Evolutionary conservation across 164 flowering plant species (phyloP).

Genomic region (Brasenia schreberi): DNA sequence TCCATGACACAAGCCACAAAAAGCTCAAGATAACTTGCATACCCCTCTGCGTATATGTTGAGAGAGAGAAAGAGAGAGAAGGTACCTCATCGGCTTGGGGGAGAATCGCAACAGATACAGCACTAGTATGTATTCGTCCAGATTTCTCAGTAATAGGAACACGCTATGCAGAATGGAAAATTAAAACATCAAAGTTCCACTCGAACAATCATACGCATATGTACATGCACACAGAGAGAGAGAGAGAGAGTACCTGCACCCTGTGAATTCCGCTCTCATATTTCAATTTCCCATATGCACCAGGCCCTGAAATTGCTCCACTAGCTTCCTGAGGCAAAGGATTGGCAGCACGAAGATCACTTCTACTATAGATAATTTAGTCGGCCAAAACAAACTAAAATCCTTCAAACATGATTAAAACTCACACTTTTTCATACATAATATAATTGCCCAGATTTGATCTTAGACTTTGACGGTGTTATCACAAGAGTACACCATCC

Average conservation of each 20-base stretch:
- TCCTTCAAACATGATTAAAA: no score
- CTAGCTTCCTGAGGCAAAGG: conserved; percentile 57
- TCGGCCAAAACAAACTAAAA: no score
- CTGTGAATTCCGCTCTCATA: conserved; percentile 98
- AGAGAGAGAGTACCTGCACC: conserved; percentile 55
- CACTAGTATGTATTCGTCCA: conserved; percentile 97
- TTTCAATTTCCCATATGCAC: conserved; percentile 79
- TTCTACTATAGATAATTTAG: no score
- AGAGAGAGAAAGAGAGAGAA: not conserved
- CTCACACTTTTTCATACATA: no score
- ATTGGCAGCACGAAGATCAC: no score
- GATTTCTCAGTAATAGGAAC: conserved; percentile 93
- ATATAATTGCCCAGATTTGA: no score
- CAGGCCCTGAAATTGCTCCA: conserved; percentile 76
- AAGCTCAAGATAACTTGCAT: no score
- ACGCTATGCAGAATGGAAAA: conserved; percentile 27
- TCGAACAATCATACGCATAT: not conserved
- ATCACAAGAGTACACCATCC: no score
- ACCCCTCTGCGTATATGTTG: not conserved
- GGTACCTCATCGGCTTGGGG: conserved; percentile 96
- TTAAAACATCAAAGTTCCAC: not conserved
- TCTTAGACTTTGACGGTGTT: no score
- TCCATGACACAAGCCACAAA: no score
- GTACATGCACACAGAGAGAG: not conserved
- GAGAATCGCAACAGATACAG: conserved; percentile 94